These are phyloP conservation scores for Stellera chamaejasme DNA, from an alignment of 345 rosid species.

Conservation along the genomic window DNA sequence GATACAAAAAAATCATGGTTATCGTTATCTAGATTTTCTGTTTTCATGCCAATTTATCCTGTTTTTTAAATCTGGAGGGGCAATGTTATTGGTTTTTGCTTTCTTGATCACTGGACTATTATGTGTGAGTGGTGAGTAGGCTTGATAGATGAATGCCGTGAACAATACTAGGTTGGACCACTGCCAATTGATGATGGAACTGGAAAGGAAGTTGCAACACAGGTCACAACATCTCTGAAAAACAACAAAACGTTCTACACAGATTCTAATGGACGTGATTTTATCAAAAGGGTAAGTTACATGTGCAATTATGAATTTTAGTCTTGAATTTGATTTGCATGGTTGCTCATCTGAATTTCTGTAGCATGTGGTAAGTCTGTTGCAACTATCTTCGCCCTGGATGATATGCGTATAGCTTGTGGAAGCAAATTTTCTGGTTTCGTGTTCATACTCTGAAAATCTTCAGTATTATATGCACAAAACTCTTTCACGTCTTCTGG, in stretches of 20 bases:
- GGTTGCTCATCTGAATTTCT: slow-evolving; percentile 1
- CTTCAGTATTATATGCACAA: slow-evolving; percentile 10
- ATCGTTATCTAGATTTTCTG: too few species aligned
- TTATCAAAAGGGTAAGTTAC: slow-evolving; percentile 53
- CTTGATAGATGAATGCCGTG: slow-evolving; percentile 4
- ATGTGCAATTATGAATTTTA: neutral
- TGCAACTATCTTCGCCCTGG: slow-evolving; percentile 8
- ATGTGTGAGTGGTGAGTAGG: neutral
- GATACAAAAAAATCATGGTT: too few species aligned
- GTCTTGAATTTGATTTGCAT: slow-evolving; percentile 1
- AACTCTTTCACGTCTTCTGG: slow-evolving; percentile 9
- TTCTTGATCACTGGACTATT: neutral
- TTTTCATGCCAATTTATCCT: too few species aligned
- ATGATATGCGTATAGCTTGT: neutral
- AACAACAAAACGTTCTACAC: slow-evolving; percentile 64
- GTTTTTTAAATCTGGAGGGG: too few species aligned
- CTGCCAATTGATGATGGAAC: slow-evolving; percentile 59
- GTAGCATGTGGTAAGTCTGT: slow-evolving; percentile 2
- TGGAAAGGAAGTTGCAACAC: slow-evolving; percentile 71
- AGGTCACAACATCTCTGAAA: slow-evolving; percentile 47
- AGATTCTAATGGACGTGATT: slow-evolving; percentile 83
- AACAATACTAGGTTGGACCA: slow-evolving; percentile 48
- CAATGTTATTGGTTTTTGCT: neutral
- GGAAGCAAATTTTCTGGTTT: slow-evolving; percentile 1
- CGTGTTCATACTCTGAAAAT: slow-evolving; percentile 4